These are phyloP conservation scores for Globisporangium megalacanthum DNA, from an alignment of 352 stramenopile species.

Conservation along the genomic window DNA sequence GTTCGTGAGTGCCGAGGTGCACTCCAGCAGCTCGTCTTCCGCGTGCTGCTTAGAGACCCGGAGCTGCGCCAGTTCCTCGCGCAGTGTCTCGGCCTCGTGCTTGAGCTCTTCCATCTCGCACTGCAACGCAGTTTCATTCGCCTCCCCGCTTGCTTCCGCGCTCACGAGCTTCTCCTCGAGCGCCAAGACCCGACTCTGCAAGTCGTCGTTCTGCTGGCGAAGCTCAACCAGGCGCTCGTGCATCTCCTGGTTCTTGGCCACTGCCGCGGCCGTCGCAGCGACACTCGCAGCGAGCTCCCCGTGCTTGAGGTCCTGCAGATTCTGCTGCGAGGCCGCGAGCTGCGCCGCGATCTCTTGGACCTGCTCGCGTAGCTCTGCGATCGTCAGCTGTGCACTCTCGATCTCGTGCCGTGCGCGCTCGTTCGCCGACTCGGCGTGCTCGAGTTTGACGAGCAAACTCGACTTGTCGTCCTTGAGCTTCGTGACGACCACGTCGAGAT, in stretches of 20 bases:
- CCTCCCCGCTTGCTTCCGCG: constrained; percentile 29
- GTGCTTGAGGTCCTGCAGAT: constrained; percentile 39
- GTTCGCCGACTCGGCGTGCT: constrained; percentile 35
- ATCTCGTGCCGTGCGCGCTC: constrained; percentile 27
- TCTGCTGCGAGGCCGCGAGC: constrained; percentile 36
- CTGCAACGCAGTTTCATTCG: constrained; percentile 42
- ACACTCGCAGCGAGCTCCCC: constrained; percentile 41
- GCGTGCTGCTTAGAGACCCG: constrained; percentile 39
- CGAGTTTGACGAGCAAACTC: constrained; percentile 33
- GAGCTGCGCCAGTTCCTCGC: constrained; percentile 43
- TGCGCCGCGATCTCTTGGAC: constrained; percentile 55
- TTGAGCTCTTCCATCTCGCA: constrained; percentile 43
- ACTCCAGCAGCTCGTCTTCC: constrained; percentile 43
- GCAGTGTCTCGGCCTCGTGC: constrained; percentile 38
- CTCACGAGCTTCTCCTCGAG: constrained; percentile 39
- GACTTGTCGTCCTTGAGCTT: constrained; percentile 49
- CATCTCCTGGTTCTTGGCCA: constrained; percentile 51
- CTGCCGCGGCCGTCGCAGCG: constrained; percentile 35
- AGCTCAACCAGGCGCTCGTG: constrained; percentile 48
- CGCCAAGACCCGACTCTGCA: constrained; percentile 58
- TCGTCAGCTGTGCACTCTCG: constrained; percentile 26
- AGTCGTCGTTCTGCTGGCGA: constrained; percentile 42
- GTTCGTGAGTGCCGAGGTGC: constrained; percentile 33
- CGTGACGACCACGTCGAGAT: constrained; percentile 40
- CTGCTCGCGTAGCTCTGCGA: constrained; percentile 45